These are phyloP conservation scores for Oryza australiensis DNA, from an alignment of 176 grass and related monocot genomes.

Conservation along the genomic window DNA sequence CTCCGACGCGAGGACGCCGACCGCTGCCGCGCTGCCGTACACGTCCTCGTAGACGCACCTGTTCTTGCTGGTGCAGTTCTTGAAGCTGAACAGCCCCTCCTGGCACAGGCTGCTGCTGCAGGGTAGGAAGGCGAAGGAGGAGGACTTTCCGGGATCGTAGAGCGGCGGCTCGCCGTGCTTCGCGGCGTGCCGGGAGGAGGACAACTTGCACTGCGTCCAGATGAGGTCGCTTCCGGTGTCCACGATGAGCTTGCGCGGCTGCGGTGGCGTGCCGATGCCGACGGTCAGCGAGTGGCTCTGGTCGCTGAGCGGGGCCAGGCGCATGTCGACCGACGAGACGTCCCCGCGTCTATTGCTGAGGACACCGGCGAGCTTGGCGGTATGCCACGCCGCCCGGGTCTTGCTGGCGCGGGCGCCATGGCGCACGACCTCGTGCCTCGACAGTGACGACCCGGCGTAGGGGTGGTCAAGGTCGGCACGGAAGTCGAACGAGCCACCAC, in stretches of 20 bases:
- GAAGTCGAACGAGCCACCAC: background rate
- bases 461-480: constrained; percentile 20
- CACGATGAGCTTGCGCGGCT: constrained; percentile 34
- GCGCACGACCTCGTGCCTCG: constrained; percentile 21
- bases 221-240: constrained; percentile 58
- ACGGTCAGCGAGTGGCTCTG: constrained; percentile 31
- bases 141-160: constrained; percentile 47
- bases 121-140: constrained; percentile 42
- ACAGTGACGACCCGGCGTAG: background rate
- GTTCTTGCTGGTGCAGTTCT: constrained; percentile 35
- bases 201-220: constrained; percentile 65
- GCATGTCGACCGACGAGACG: constrained; percentile 20
- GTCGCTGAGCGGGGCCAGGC: background rate
- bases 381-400: constrained; percentile 1
- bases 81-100: constrained; percentile 24
- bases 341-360: background rate
- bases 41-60: constrained; percentile 43
- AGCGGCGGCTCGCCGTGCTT: constrained; percentile 31
- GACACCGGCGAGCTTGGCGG: background rate
- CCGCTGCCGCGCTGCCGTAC: constrained; percentile 38
- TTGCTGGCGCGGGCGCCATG: constrained; percentile 40
- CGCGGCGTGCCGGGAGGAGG: background rate
- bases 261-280: constrained; percentile 57
- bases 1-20: constrained; percentile 49
- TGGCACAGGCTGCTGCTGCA: constrained; percentile 53